Evolutionary conservation across 495 filamentous ascomycete genomes (phyloP), one percentile per base, ranked within the genome.

Genomic region (Talaromyces ruber): DNA sequence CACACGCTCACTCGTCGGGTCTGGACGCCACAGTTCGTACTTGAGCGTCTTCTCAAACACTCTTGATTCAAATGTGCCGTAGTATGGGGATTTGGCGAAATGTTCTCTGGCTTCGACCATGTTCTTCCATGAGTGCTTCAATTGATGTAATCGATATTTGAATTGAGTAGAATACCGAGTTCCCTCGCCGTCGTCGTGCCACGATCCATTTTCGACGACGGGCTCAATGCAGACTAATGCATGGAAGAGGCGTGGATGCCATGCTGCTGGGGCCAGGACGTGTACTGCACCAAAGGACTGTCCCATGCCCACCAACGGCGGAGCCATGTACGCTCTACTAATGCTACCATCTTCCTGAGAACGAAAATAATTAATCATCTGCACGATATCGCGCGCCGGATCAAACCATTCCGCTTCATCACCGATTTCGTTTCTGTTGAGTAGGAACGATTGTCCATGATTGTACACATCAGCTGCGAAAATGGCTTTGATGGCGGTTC

Each of bases 221-320:
- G 79, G 78, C 56, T 82, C 79, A 22, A 82, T 71, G 14, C 80
- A 68, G 32, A 79, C 65, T 26, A 82, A 63, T 5, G 68, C 71
- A 6, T 75, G 67, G 56, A 82, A 67, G 1, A 82, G 72, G 9
- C 79, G 74, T 3, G 79, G 78, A 63, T 81, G 79, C 50, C 69
- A 45, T 71, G 71, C 28, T 70, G 65, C 52, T 65, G 70, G 24
- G 69, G 69, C 52, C 66, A 69, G 45, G 21, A 81, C 67, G 39
- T 76, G 68, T 28, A 62, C 59, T 32, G 71, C 76, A 26, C 79
- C 79, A 69, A 74, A 77, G 61, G 71, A 76, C 59, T 81, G 79
- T 6, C 77, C 78, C 8, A 81, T 70, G n/a, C 76, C 79, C 25
- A 81, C 66, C 51, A 81, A 66, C 12, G 79, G 79, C 22, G 78